Evolutionary conservation across 2,329 filamentous ascomycete species (phyloP), one percentile per base, ranked within the genome.

Genomic region (Hypoxylon sp.): DNA sequence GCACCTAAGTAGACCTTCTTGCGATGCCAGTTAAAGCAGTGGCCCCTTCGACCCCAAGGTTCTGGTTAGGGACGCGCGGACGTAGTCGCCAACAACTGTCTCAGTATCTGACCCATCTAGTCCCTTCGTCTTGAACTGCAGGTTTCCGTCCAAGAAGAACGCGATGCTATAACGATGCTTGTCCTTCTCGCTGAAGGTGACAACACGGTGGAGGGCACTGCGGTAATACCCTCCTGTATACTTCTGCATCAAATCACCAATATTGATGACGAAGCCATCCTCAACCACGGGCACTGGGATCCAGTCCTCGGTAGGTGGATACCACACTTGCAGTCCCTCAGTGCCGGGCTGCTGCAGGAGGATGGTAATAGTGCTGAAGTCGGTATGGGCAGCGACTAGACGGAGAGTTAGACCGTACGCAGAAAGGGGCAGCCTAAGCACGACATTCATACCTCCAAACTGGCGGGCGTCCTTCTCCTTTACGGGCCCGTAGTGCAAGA

Each of bases 191-290:
- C 37, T 40, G 18, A 40, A 48, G 40, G 61, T 71, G 35, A 71
- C 42, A 11, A 71, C 69, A 7, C 69, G 54, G 55, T 72, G 69
- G 15, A 61, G 51, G 15, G 67, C 67, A 46, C 69, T 71, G 15
- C 58, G 61, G 35, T 72, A 73, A 17, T 59, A 60, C 2, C 67
- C 70, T 0, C 58, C 67, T 0, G 69, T 68, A 43, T 62, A 73
- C 10, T 64, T 66, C 60, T 71, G 59, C 47, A 75, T 60, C 66
- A 75, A 67, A 45, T 76, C 73, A 1, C 74, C 73, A 8, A 72
- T 67, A 35, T 77, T 76, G 46, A 75, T 72, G 7, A 77, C 72
- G 35, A 69, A 75, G 2, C 64, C 65, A 13, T 69, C 66, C 51
- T 69, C 63, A 8, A 67, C 60, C 3, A 68, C 67, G 0, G 70